Percentiles rank a stretch among this genome's conserved stretches.
These are phyloP conservation scores for Carex cristatella DNA, from an alignment of 176 grass and related monocot species.

Conservation along the genomic window DNA sequence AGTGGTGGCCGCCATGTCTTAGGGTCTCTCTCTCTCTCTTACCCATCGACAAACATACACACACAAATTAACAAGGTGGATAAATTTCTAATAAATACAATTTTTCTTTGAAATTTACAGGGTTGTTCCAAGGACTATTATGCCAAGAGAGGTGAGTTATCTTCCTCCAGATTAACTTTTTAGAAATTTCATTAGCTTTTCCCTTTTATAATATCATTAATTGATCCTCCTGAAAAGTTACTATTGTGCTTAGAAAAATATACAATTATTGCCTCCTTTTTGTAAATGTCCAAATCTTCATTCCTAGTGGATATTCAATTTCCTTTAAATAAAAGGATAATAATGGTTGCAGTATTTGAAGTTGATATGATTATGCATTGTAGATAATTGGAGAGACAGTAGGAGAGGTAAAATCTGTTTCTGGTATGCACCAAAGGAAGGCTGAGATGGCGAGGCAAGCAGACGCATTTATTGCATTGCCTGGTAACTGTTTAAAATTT, in stretches of 20 bases:
- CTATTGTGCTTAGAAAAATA: neutral
- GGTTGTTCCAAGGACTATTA: slow-evolving; percentile 52
- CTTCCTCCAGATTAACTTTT: neutral
- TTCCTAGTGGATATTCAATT: neutral
- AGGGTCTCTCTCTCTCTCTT: slow-evolving; percentile 32
- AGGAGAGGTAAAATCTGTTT: slow-evolving; percentile 56
- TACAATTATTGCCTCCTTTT: neutral
- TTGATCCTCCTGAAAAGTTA: neutral
- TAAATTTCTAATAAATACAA: slow-evolving; percentile 3
- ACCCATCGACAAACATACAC: neutral
- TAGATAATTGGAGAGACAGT: slow-evolving; percentile 52
- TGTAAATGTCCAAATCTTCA: neutral
- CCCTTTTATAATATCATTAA: neutral
- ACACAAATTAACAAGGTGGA: neutral
- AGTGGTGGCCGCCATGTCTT: slow-evolving; percentile 47
- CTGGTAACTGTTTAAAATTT: slow-evolving; percentile 23
- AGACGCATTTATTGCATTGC: slow-evolving; percentile 59
- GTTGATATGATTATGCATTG: slow-evolving; percentile 4
- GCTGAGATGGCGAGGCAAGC: slow-evolving; percentile 62
- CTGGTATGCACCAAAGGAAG: slow-evolving; percentile 68
- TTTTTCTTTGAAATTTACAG: slow-evolving; percentile 32
- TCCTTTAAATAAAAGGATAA: neutral
- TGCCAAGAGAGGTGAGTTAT: slow-evolving; percentile 47
- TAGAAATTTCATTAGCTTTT: neutral
- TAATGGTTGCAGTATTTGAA: neutral